Conservation (phyloP, 768 basidiomycete genomes). For the Candolleomyces eurysporus region DNA sequence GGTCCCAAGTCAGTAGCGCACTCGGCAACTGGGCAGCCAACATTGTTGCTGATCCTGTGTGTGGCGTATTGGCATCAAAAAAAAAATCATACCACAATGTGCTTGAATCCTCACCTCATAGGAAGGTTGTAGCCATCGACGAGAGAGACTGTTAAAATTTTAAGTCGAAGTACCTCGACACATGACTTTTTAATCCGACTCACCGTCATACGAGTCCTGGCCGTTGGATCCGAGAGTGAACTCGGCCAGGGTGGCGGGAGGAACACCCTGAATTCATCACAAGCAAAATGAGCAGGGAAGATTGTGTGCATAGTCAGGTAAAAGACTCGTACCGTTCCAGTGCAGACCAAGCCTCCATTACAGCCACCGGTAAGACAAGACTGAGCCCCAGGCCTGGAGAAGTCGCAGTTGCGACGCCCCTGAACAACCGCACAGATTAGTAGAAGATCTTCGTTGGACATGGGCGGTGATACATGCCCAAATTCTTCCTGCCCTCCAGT, state of each 20-base stretch:
- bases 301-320: not conserved
- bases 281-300: slow-evolving; percentile 1
- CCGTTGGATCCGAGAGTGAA: slow-evolving; percentile 52
- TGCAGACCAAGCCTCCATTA: slow-evolving; percentile 61
- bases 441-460: not conserved
- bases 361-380: slow-evolving; percentile 67
- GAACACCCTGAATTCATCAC: slow-evolving; percentile 42
- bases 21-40: slow-evolving; percentile 50
- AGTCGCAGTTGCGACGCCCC: slow-evolving; percentile 67
- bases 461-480: slow-evolving; percentile 29
- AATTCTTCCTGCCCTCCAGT: slow-evolving; percentile 65
- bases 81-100: not conserved
- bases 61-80: not conserved
- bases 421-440: slow-evolving; percentile 25
- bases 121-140: slow-evolving; percentile 70
- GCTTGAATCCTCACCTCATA: slow-evolving; percentile 20
- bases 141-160: slow-evolving; percentile 45
- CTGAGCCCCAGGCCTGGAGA: slow-evolving; percentile 50
- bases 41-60: slow-evolving; percentile 49
- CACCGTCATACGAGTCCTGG: slow-evolving; percentile 62
- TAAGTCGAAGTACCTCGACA: not conserved
- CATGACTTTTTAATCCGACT: slow-evolving; percentile 3
- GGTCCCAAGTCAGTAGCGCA: slow-evolving; percentile 64
- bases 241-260: slow-evolving; percentile 68
- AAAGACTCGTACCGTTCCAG: slow-evolving; percentile 38